Evolutionary conservation across 2,329 filamentous ascomycete genomes (phyloP), one percentile per base, ranked within the genome.

Genomic region (Parastagonospora avenae): DNA sequence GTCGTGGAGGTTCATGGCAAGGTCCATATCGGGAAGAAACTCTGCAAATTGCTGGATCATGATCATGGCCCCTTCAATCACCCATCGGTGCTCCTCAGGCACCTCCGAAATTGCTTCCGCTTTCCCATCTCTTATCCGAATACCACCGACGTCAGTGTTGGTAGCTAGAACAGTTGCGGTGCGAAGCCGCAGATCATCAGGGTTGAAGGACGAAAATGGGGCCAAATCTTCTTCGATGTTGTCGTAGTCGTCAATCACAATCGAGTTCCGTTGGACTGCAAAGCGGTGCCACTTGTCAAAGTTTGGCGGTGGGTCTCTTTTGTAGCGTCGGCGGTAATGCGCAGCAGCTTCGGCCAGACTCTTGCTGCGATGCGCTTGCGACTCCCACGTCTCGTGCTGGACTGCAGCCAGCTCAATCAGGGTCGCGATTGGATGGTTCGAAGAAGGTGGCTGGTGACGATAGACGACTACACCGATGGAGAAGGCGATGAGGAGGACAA

Each of bases 1-100:
- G 55, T 86, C 82, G 52, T 85, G 84, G n/a, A 86, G 63, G 53
- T 86, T 86, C 70, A 86, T 81, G 0, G 80, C 82, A 32, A 87
- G 66, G 60, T 86, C 83, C 84, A 87, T 86, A 52, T 86, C 83
- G 0, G 84, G 84, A 28, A 86, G 74, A 57, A 78, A 75, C 48
- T 81, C 64, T 1, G 76, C 75, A 57, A 86, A 68, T 8, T 67
- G 61, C 30, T 64, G 73, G 29, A 86, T 82, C 74, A 86, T 82
- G 6, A 73, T 62, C 1, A 77, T 72, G 1, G 82, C 74, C 19
- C 82, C 82, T 29, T 82, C 77, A 8, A 85, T 73, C 79, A 85
- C 83, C 82, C 82, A 85, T 14, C 76, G 74, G 66, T 85, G 82
- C 4, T 82, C 82, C 1, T 78, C 79, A 46, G 78, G 74, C 8